Conservation (phyloP, 1,139 yeast genomes). For the Geotrichum armillariae region DNA sequence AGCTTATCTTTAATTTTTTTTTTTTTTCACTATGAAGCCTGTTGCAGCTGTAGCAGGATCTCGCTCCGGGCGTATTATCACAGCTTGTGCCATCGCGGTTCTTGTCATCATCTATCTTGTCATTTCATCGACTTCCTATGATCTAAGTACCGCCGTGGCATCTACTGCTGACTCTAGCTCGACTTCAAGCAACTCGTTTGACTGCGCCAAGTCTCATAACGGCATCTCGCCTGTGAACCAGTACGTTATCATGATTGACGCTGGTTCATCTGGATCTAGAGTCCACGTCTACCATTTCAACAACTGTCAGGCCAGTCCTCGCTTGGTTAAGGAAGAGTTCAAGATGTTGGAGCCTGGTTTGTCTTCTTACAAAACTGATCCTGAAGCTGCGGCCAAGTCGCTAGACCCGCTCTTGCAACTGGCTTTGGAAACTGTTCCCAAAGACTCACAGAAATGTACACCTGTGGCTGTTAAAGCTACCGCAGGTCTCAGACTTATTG, state of each 20-base stretch:
- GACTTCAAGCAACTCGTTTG: slow-evolving; percentile 21
- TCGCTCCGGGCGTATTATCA: slow-evolving; percentile 19
- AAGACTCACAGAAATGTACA: slow-evolving; percentile 64
- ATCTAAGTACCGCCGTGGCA: neutral
- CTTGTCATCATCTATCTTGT: slow-evolving; percentile 16
- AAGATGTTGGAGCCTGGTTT: slow-evolving; percentile 87
- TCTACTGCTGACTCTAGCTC: neutral
- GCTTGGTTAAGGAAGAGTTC: slow-evolving; percentile 66
- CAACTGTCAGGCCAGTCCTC: slow-evolving; percentile 74
- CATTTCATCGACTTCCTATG: slow-evolving; percentile 13
- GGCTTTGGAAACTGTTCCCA: slow-evolving; percentile 75
- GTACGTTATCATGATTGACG: slow-evolving; percentile 86
- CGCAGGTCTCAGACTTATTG: slow-evolving; percentile 84
- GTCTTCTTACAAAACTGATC: slow-evolving; percentile 77
- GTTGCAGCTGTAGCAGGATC: slow-evolving; percentile 14
- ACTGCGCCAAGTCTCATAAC: slow-evolving; percentile 38
- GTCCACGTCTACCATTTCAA: slow-evolving; percentile 85
- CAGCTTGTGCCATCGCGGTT: slow-evolving; percentile 11
- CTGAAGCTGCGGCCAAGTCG: slow-evolving; percentile 77
- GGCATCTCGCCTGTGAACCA: slow-evolving; percentile 43
- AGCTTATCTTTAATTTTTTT: neutral
- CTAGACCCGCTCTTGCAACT: slow-evolving; percentile 71
- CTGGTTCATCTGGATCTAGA: slow-evolving; percentile 95
- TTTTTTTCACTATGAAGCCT: slow-evolving; percentile 7
- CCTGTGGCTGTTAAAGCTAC: slow-evolving; percentile 95